Conservation (phyloP, 2,329 filamentous ascomycete species). For the Fusarium nurragi region DNA sequence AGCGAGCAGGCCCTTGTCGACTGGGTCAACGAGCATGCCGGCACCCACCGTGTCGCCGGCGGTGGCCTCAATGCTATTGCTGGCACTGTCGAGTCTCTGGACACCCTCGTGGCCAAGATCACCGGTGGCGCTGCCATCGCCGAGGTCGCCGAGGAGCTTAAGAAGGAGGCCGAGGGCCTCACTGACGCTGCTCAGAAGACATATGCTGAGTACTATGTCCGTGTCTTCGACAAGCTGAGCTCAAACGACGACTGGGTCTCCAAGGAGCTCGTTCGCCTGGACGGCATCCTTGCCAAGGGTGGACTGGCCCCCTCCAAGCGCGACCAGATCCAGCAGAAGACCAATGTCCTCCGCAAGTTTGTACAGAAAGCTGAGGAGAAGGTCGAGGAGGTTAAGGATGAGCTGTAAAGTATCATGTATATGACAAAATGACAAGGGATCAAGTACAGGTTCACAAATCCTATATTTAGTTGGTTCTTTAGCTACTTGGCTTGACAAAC, state of each 20-base stretch:
- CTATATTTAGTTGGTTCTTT: constrained; percentile 36
- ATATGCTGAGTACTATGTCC: constrained; percentile 94
- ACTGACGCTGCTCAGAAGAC: constrained; percentile 72
- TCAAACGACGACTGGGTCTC: constrained; percentile 80
- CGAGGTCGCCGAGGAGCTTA: constrained; percentile 74
- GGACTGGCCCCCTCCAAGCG: constrained; percentile 85
- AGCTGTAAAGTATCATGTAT: constrained; percentile 47
- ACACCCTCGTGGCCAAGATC: constrained; percentile 79
- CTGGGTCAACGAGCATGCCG: constrained; percentile 89
- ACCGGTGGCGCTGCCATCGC: constrained; percentile 69
- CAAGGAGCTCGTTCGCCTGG: constrained; percentile 86
- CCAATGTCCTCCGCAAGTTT: constrained; percentile 88
- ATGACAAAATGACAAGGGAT: constrained; percentile 16
- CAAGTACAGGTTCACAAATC: constrained; percentile 20
- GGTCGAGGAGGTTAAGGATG: constrained; percentile 66
- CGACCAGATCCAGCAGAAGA: constrained; percentile 86
- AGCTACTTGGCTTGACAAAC: constrained; percentile 25
- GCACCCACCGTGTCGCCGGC: constrained; percentile 83
- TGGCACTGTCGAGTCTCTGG: constrained; percentile 83
- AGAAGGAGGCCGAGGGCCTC: constrained; percentile 73
- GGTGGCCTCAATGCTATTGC: constrained; percentile 81
- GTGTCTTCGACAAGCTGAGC: constrained; percentile 85
- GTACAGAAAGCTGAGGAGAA: constrained; percentile 66
- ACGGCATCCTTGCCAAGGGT: constrained; percentile 85
- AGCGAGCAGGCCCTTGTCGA: constrained; percentile 77